Base-by-base conservation (phyloP, 371 early-diverging fungal species). In the Entomophthora muscae region DNA sequence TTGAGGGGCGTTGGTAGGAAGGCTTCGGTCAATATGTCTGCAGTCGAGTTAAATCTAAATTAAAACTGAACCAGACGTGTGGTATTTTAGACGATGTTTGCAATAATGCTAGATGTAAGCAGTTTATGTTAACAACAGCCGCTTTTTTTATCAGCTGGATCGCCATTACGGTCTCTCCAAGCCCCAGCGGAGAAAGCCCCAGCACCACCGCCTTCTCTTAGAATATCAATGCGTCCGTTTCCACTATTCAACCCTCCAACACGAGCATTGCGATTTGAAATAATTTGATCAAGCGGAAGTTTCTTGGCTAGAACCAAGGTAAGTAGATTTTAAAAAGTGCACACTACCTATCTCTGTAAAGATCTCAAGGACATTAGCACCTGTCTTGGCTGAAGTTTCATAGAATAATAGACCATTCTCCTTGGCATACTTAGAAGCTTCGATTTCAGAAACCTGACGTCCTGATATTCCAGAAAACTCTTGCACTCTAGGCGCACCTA, bases 361-460 rank as follows among this genome's bases (percentile, higher is more conserved):
- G 33, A 94, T 84, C 57, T 86, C 83, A 59, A 76, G 76, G 0
- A 97, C 91, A 53, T 83, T 84, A 29, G 83, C 82, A 2, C 91
- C 89, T 26, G 80, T 81, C 76, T 89, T 89, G 30, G 98, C 98
- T 53, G 89, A 88, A 0, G 98, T 90, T 76, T 97, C 98, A 68
- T 86, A 84, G 75, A 92, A 95, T 64, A 95, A 64, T 69, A 91
- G 76, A 1, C 84, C 79, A 17, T 74, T 66, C 65, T 91, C 86
- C 22, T 73, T 74, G 22, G 92, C 95, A 68, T 87, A 95, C 21
- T 80, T 78, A 64, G 75, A 72, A 30, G 90, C 95, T 66, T 90
- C 93, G 52, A 81, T 83, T 52, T 74, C 75, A 3, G 79, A 68
- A 17, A 86, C 84, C 60, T 83, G 77, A 64, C 86, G 74, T 65